Percentiles rank a stretch among this genome's conserved stretches.
Evolutionary conservation across 495 filamentous ascomycete species (phyloP).

Genomic region (Entonaema liquescens): DNA sequence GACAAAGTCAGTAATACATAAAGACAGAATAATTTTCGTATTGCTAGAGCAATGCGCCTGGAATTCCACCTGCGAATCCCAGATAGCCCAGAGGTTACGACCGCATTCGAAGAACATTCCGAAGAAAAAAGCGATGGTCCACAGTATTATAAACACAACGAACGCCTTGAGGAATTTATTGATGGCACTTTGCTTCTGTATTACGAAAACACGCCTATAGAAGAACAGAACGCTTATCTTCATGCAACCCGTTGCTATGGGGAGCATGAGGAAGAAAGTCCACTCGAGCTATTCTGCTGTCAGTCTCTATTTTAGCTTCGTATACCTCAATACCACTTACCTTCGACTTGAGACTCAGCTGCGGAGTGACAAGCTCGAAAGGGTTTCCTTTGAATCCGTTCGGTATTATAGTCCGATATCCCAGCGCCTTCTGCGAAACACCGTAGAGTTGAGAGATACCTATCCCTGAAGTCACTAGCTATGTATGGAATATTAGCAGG

Average conservation of each 20-base stretch:
- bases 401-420: constrained; percentile 24
- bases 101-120: constrained; percentile 36
- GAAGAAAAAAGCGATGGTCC: constrained; percentile 35
- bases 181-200: constrained; percentile 10
- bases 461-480: constrained; percentile 36
- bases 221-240: constrained; percentile 42
- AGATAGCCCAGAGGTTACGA: constrained; percentile 24
- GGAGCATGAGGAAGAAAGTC: constrained; percentile 33
- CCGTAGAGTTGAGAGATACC: constrained; percentile 32
- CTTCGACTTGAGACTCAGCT: constrained; percentile 25
- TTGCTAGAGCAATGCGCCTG: constrained; percentile 14
- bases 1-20: constrained; percentile 43
- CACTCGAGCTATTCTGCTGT: constrained; percentile 31
- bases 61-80: constrained; percentile 23
- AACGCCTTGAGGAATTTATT: constrained; percentile 22
- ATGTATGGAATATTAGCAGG: background rate
- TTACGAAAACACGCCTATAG: constrained; percentile 39
- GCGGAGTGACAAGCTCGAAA: constrained; percentile 16
- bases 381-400: constrained; percentile 13
- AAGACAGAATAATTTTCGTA: constrained; percentile 11
- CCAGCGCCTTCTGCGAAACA: constrained; percentile 27
- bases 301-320: background rate
- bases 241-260: constrained; percentile 34
- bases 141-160: constrained; percentile 4
- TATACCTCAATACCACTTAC: background rate